A percentile compares a stretch with the other conserved stretches of the same genome.
Evolutionary conservation across 305 asterid genomes (phyloP).

Genomic region (Plantago coronopus): DNA sequence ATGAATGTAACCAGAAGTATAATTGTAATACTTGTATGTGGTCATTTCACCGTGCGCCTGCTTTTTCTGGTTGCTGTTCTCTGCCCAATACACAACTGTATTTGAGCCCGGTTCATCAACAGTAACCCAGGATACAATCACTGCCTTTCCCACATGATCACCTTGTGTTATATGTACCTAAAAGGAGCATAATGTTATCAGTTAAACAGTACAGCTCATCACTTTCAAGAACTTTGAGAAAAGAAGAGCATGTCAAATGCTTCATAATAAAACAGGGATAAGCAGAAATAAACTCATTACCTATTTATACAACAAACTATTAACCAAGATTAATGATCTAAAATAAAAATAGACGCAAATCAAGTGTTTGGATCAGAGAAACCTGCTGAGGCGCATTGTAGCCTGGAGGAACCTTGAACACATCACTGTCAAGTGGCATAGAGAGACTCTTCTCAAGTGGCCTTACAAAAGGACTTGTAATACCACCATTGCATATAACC

Average conservation of each 20-base stretch:
- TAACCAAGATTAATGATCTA: too few species aligned
- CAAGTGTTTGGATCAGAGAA: too few species aligned
- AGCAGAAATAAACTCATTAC: too few species aligned
- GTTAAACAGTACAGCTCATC: too few species aligned
- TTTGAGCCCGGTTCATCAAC: slow-evolving; percentile 51
- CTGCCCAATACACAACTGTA: slow-evolving; percentile 58
- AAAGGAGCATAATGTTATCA: not conserved
- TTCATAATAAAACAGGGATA: too few species aligned
- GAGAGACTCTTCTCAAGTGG: slow-evolving; percentile 34
- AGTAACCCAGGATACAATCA: slow-evolving; percentile 71
- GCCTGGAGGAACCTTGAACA: slow-evolving; percentile 60
- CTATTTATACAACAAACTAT: too few species aligned
- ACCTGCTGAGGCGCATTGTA: slow-evolving; percentile 35
- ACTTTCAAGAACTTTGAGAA: too few species aligned
- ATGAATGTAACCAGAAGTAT: slow-evolving; percentile 80
- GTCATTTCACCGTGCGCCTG: slow-evolving; percentile 39
- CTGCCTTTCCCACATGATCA: slow-evolving; percentile 9
- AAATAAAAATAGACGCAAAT: too few species aligned
- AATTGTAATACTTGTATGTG: slow-evolving; percentile 48
- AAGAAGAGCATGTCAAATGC: too few species aligned
- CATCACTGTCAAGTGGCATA: slow-evolving; percentile 63
- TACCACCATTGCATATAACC: slow-evolving; percentile 37
- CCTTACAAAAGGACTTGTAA: slow-evolving; percentile 51
- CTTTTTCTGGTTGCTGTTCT: slow-evolving; percentile 24
- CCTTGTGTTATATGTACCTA: slow-evolving; percentile 58